phyloP scores from a whole-genome alignment of 306 rosid species.

The Ammopiptanthus mongolicus region DNA sequence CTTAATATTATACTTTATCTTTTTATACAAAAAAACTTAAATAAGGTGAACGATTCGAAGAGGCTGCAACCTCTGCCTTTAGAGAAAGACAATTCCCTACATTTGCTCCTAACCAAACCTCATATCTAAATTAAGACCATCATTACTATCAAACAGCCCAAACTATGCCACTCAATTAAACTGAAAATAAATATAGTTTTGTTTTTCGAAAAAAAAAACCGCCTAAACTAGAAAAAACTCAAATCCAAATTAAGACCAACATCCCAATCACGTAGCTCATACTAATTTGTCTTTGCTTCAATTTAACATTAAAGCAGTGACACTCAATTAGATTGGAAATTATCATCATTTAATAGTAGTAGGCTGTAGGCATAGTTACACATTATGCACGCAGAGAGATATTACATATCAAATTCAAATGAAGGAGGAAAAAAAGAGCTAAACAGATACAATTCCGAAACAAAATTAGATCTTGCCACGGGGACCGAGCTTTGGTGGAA shows the following conservation, averaged over 20 bases:
- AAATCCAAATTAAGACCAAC: background rate
- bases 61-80: background rate
- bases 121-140: background rate
- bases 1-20: too few species aligned
- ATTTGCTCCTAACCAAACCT: background rate
- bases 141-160: conserved; percentile 2
- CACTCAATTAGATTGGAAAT: conserved; percentile 26
- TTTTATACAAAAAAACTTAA: too few species aligned
- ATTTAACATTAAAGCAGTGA: background rate
- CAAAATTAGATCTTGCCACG: conserved; percentile 82
- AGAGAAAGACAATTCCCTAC: too few species aligned
- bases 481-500: conserved; percentile 83
- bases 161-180: background rate
- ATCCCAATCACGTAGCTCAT: background rate
- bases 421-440: conserved; percentile 7
- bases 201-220: too few species aligned
- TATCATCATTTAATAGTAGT: conserved; percentile 19
- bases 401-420: conserved; percentile 36
- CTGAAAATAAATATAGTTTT: background rate
- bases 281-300: background rate
- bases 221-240: background rate
- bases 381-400: conserved; percentile 21
- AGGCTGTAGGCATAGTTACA: conserved; percentile 33
- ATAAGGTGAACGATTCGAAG: background rate
- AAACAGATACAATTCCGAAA: background rate